Percentiles rank a stretch among this genome's conserved stretches.
phyloP scores from a whole-genome alignment of 371 early-diverging fungal species.

The Rhizopus stolonifer region DNA sequence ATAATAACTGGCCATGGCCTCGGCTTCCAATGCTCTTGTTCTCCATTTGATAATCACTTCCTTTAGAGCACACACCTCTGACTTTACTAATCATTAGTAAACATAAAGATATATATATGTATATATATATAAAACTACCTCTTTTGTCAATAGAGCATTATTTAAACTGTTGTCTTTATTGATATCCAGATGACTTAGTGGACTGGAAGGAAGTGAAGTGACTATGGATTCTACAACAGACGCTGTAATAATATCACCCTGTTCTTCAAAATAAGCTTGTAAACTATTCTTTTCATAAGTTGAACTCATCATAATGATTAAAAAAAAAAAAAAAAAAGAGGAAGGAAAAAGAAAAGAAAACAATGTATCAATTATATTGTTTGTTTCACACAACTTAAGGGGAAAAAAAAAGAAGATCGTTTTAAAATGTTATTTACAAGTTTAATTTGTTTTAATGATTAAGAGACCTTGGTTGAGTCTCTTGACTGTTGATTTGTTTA shows the following conservation, averaged over 20 bases:
- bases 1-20: constrained; percentile 1
- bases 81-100: constrained; percentile 11
- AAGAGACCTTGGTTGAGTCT: constrained; percentile 26
- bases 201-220: constrained; percentile 16
- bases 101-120: no score
- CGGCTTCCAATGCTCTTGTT: constrained; percentile 16
- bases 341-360: not conserved
- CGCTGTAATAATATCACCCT: constrained; percentile 19
- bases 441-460: constrained; percentile 17
- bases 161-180: constrained; percentile 9
- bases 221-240: constrained; percentile 16
- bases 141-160: constrained; percentile 23
- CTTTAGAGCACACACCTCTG: constrained; percentile 25
- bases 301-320: not conserved
- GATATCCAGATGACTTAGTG: constrained; percentile 6
- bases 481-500: constrained; percentile 9
- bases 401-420: constrained; percentile 1
- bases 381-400: no score
- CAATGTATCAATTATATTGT: no score
- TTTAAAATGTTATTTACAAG: constrained; percentile 11
- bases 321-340: constrained; percentile 3
- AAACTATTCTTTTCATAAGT: constrained; percentile 5
- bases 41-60: constrained; percentile 21
- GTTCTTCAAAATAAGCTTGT: constrained; percentile 23
- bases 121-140: no score